These are phyloP conservation scores for Sphaerulina vaccinii DNA, from an alignment of 2,329 filamentous ascomycete genomes.

Conservation along the genomic window DNA sequence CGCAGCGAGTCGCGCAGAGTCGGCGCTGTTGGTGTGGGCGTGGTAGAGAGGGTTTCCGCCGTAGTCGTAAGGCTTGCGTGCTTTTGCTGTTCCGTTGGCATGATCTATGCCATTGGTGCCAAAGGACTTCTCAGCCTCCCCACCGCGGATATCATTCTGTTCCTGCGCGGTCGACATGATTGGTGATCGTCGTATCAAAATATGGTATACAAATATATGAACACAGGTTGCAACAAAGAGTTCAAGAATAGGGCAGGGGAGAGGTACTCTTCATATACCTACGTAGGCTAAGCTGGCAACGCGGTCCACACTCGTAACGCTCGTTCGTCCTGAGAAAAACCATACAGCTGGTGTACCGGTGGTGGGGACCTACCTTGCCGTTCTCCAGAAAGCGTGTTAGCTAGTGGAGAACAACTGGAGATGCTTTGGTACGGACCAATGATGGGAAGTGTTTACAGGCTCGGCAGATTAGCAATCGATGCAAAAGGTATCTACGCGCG, in stretches of 20 bases:
- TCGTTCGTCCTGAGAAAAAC: slow-evolving; percentile 12
- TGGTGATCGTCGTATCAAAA: neutral
- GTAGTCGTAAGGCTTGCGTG: slow-evolving; percentile 51
- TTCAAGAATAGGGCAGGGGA: neutral
- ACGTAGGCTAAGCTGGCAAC: slow-evolving; percentile 14
- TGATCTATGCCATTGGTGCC: slow-evolving; percentile 41
- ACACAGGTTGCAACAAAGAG: too few species aligned
- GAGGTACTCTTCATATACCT: too few species aligned
- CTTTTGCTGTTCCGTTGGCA: slow-evolving; percentile 32
- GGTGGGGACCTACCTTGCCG: slow-evolving; percentile 16
- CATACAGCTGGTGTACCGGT: neutral
- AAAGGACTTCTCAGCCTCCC: slow-evolving; percentile 25
- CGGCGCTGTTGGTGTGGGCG: slow-evolving; percentile 47
- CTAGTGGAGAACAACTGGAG: slow-evolving; percentile 9
- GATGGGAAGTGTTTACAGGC: slow-evolving; percentile 3
- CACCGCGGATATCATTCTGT: slow-evolving; percentile 35
- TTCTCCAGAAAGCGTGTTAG: slow-evolving; percentile 11
- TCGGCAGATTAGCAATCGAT: slow-evolving; percentile 22
- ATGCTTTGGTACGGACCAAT: slow-evolving; percentile 24
- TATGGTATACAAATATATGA: neutral
- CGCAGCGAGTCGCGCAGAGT: slow-evolving; percentile 48
- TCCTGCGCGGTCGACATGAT: slow-evolving; percentile 46
- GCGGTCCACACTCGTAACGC: slow-evolving; percentile 9
- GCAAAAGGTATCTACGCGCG: slow-evolving; percentile 7
- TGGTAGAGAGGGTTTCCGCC: slow-evolving; percentile 52